Conservation (phyloP, 257 asterid species). For the Fraxinus cuspidata region DNA sequence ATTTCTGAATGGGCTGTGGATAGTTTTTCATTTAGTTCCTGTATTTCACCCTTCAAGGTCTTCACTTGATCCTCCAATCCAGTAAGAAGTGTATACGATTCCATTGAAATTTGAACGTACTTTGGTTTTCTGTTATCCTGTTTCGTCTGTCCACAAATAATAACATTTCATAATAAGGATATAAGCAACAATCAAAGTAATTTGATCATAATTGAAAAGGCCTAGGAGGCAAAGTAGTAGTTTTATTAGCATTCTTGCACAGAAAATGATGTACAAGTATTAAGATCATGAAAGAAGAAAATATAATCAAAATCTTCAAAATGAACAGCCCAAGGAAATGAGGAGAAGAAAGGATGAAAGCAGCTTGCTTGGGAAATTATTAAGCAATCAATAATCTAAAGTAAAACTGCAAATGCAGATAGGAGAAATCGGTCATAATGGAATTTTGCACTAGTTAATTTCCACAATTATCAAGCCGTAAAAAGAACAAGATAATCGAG, state of each 20-base stretch:
- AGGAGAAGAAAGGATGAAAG: background rate
- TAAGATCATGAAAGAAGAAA: background rate
- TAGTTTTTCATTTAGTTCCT: slow-evolving; percentile 74
- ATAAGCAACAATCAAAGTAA: background rate
- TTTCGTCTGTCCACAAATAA: slow-evolving; percentile 43
- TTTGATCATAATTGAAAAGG: background rate
- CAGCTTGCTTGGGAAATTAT: slow-evolving; percentile 2
- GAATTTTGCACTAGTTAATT: slow-evolving; percentile 5
- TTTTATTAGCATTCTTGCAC: background rate
- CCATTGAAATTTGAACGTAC: slow-evolving; percentile 93
- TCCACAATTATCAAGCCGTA: background rate
- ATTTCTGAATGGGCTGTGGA: slow-evolving; percentile 72
- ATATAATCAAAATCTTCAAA: background rate
- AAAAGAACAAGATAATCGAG: background rate
- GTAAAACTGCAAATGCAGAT: too few species aligned
- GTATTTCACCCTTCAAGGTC: slow-evolving; percentile 65
- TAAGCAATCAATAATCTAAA: background rate
- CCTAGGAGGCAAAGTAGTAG: background rate
- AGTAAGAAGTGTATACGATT: slow-evolving; percentile 87
- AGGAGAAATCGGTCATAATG: too few species aligned
- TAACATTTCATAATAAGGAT: background rate
- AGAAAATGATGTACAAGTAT: background rate
- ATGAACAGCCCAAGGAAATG: background rate
- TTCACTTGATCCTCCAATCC: slow-evolving; percentile 91
- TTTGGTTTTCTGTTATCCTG: slow-evolving; percentile 77